Conservation (phyloP, 495 filamentous ascomycete genomes). For the Xylaria venustula region DNA sequence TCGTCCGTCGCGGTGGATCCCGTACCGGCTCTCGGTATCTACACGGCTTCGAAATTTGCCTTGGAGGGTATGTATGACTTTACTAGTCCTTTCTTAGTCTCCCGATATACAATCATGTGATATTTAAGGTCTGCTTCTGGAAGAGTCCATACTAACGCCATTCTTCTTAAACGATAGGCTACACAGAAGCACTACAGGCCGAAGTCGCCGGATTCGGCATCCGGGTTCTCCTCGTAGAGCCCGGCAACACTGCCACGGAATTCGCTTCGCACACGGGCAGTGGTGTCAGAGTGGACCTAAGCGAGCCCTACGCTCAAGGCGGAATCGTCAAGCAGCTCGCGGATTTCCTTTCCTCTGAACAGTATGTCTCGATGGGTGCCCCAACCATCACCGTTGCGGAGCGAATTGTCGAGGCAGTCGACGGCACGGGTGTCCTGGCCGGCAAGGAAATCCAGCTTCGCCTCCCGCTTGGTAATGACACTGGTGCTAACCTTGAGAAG, state of each 20-base stretch:
- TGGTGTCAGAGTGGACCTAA: slow-evolving; percentile 11
- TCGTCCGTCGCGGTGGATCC: slow-evolving; percentile 28
- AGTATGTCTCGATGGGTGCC: neutral
- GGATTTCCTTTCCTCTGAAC: neutral
- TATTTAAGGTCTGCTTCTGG: too few relatives aligned
- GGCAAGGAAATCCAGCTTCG: slow-evolving; percentile 13
- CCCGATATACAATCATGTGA: too few relatives aligned
- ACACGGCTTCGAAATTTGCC: slow-evolving; percentile 45
- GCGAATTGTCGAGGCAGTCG: slow-evolving; percentile 39
- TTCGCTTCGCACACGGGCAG: slow-evolving; percentile 4
- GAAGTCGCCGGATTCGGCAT: slow-evolving; percentile 40
- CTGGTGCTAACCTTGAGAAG: slow-evolving; percentile 12
- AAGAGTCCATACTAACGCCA: too few relatives aligned
- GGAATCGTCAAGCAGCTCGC: slow-evolving; percentile 9
- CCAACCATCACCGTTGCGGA: slow-evolving; percentile 31
- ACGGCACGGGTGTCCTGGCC: slow-evolving; percentile 16
- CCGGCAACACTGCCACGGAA: slow-evolving; percentile 25
- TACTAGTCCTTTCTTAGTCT: neutral
- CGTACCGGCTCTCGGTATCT: slow-evolving; percentile 28
- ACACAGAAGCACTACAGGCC: slow-evolving; percentile 27
- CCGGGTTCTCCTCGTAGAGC: slow-evolving; percentile 35
- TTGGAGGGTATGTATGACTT: slow-evolving; percentile 31
- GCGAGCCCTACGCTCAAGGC: slow-evolving; percentile 15
- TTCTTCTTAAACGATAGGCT: too few relatives aligned
- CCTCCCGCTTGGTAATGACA: slow-evolving; percentile 21